Percentiles rank a stretch among this genome's conserved stretches.
Conservation (phyloP, 2,329 filamentous ascomycete species). For the Coleophoma cylindrospora region DNA sequence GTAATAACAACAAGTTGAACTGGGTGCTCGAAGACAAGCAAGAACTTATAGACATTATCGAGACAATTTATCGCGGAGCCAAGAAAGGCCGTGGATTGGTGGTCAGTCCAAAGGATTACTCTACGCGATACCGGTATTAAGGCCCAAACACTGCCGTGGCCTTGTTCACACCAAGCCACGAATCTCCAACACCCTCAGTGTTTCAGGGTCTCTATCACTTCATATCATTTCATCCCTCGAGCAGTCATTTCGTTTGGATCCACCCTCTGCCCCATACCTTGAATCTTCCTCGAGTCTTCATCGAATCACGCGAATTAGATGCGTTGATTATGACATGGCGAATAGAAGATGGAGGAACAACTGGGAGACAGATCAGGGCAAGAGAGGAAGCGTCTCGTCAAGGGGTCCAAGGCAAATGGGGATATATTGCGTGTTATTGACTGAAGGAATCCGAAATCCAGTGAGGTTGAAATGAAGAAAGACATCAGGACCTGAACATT, state of each 20-base stretch:
- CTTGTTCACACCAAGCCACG: not conserved
- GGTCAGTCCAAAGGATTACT: constrained; percentile 86
- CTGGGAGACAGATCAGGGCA: not conserved
- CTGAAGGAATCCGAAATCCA: not conserved
- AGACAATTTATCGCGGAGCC: constrained; percentile 96
- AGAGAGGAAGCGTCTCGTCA: not conserved
- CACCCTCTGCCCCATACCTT: not conserved
- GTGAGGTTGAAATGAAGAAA: not conserved
- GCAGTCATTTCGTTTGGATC: not conserved
- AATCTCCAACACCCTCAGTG: not conserved
- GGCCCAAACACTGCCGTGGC: not conserved
- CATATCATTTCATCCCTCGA: not conserved
- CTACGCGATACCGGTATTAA: constrained; percentile 65
- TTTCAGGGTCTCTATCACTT: not conserved
- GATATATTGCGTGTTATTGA: not conserved
- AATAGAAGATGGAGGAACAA: not conserved
- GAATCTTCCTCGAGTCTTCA: not conserved
- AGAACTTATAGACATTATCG: constrained; percentile 96
- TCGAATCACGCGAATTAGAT: not conserved
- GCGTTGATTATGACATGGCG: not conserved
- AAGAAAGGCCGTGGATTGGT: constrained; percentile 97
- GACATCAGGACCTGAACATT: not conserved
- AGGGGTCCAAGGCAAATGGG: not conserved
- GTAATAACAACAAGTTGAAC: constrained; percentile 98
- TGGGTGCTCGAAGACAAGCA: constrained; percentile 97